Evolutionary conservation across 2,329 filamentous ascomycete species (phyloP), one percentile per base, ranked within the genome.

Genomic region (Xylariaceae sp.): DNA sequence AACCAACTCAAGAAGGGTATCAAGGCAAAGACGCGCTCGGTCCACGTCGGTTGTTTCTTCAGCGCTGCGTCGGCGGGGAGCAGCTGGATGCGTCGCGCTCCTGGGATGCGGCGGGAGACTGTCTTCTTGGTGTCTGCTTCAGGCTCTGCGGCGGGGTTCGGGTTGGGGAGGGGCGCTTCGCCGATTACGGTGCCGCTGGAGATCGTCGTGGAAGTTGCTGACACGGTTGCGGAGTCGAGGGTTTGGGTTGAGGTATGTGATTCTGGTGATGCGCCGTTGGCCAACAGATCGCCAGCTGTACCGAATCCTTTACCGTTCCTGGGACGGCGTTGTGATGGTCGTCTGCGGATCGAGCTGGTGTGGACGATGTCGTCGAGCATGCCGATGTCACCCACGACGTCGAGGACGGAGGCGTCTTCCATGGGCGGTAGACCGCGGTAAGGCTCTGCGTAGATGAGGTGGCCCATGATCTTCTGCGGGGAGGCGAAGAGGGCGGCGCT

Each of bases 1-100:
- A 90, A 86, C 82, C 85, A 90, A 59, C 79, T 80, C 53, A 90
- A 70, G 53, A 90, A 76, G 2, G 87, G 87, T 38, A 90, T 80
- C 47, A 78, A 80, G 56, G 79, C 78, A 47, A 87, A 68, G 17
- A 88, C 64, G 45, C 82, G 78, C 67, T 88, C 83, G 33, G 78
- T 71, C 48, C 82, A 75, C 2, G 83, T 85, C 43, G 82, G 81
- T 58, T 86, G 83, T 2, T 86, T 86, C 12, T 86, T 78, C 27
- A 90, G 75, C 9, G 87, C 87, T 68, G 87, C 81, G 53, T 86
- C 80, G 42, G 86, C 80, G 1, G 86, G 83, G 33, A 86, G 77
- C 38, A 90, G 76, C 60, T 76, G 79, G 31, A 79, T 80, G 52
- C 80, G 79, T 44, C 82, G 80, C 31, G 86, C 86, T 1, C 78